These are phyloP conservation scores for Neonectria neomacrospora DNA, from an alignment of 2,329 filamentous ascomycete species.

Conservation along the genomic window DNA sequence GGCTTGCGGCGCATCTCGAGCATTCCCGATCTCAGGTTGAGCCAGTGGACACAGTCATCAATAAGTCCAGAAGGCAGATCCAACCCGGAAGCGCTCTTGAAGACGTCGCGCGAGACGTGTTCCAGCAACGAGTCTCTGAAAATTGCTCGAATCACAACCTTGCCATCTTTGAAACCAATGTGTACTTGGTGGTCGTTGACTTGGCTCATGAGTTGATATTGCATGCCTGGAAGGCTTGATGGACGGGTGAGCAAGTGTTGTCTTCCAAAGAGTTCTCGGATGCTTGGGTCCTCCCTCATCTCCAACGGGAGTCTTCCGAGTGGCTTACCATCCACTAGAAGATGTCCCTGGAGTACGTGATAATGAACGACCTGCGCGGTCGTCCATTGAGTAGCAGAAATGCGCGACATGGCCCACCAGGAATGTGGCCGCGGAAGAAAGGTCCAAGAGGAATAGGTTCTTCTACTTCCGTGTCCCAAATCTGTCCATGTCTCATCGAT, in stretches of 20 bases:
- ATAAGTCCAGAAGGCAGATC: slow-evolving; percentile 65
- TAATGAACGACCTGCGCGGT: slow-evolving; percentile 46
- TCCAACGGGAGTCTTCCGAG: slow-evolving; percentile 61
- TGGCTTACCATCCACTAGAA: slow-evolving; percentile 52
- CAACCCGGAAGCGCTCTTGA: slow-evolving; percentile 41
- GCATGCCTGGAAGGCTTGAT: slow-evolving; percentile 61
- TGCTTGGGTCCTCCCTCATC: slow-evolving; percentile 54
- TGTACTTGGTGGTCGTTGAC: slow-evolving; percentile 55
- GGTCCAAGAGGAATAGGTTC: slow-evolving; percentile 24
- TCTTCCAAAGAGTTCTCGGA: slow-evolving; percentile 65
- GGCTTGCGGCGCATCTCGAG: slow-evolving; percentile 64
- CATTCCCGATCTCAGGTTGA: slow-evolving; percentile 54
- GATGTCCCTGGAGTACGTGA: slow-evolving; percentile 47
- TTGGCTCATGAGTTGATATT: slow-evolving; percentile 52
- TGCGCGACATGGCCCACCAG: slow-evolving; percentile 26
- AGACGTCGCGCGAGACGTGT: slow-evolving; percentile 48
- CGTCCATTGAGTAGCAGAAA: not conserved
- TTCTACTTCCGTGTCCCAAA: not conserved
- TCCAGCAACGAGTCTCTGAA: slow-evolving; percentile 41
- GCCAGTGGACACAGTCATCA: slow-evolving; percentile 68
- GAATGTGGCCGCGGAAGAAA: not conserved
- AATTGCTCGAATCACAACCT: slow-evolving; percentile 58
- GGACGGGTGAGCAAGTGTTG: slow-evolving; percentile 63
- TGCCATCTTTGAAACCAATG: slow-evolving; percentile 58
- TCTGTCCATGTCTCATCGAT: slow-evolving; percentile 34